Base-by-base conservation (phyloP, 2,329 filamentous ascomycete species). In the Sporothrix mexicana region DNA sequence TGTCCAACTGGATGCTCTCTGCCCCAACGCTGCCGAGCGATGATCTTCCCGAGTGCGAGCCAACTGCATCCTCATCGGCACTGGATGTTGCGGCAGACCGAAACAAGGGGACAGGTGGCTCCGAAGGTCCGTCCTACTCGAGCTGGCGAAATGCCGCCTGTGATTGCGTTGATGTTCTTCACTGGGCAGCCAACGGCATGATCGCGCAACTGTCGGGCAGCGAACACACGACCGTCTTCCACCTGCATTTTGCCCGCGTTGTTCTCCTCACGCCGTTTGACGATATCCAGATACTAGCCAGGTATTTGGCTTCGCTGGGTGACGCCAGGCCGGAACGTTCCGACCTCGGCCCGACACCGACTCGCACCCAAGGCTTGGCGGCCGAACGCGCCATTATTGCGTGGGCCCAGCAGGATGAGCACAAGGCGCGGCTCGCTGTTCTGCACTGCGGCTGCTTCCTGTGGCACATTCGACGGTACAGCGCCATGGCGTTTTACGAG, bases 131-230 rank as follows among this genome's bases (percentile, higher is more conserved):
- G 4, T 25, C 62, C 10, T 67, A 67, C 43, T 49, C 62, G 43
- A 49, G 45, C 45, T 67, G 62, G 62, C 45, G 62, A 1, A 67
- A 67, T 6, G 62, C 62, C 10, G 62, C 62, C 1, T 67, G 62
- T 15, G 62, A 67, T 15, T 67, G 62, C 20, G 74, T 90, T 2
- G 88, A 90, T 72, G 83, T 88, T 1, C 80, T 90, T 1, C 87
- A 90, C 76, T 89, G 88, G 87, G 82, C 84, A 20, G 87, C 87
- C 2, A 88, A 88, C 74, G 84, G 82, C 57, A 83, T 82, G 0
- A 84, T 87, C 43, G 84, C 85, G 4, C 82, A 83, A 67, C 79
- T 83, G 0, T 81, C 82, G 0, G 88, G 87, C 0, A 80, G 85
- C 6, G 87, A 89, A 73, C 86, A 88, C 73, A 83, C 85, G 2